Evolutionary conservation across 768 basidiomycete species (phyloP).

Genomic region (Mycena galericulata): DNA sequence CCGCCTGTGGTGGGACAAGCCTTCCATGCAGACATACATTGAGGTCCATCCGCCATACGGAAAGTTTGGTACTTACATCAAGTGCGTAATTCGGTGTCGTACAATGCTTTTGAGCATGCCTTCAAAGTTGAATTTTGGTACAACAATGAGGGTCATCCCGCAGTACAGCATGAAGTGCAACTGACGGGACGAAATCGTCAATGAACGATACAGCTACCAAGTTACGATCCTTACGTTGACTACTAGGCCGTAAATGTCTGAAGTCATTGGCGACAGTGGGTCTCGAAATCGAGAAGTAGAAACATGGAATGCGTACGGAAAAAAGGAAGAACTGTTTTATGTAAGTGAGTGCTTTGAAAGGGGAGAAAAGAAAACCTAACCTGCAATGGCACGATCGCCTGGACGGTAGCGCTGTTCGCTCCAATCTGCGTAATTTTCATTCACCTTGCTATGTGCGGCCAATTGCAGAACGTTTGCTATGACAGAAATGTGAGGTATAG

Average conservation of each 20-base stretch:
- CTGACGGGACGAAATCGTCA: slow-evolving; percentile 44
- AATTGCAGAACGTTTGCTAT: slow-evolving; percentile 75
- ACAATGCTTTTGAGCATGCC: slow-evolving; percentile 73
- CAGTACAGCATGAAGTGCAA: slow-evolving; percentile 68
- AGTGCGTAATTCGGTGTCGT: slow-evolving; percentile 66
- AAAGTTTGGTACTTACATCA: slow-evolving; percentile 50
- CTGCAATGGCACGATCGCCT: slow-evolving; percentile 71
- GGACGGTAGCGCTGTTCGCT: slow-evolving; percentile 66
- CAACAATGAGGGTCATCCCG: slow-evolving; percentile 64
- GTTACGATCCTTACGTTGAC: slow-evolving; percentile 57
- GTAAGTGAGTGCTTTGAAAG: neutral
- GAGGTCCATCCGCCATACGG: neutral
- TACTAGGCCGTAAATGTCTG: slow-evolving; percentile 76
- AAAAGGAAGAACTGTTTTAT: slow-evolving; percentile 62
- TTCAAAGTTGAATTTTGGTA: slow-evolving; percentile 72
- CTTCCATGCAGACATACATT: slow-evolving; percentile 41
- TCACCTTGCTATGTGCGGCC: slow-evolving; percentile 63
- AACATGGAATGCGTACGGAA: slow-evolving; percentile 60
- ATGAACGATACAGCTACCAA: neutral
- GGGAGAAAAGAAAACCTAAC: slow-evolving; percentile 47
- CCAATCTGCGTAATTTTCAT: slow-evolving; percentile 56
- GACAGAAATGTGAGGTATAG: slow-evolving; percentile 68
- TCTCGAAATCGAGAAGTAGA: neutral
- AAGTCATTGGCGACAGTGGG: slow-evolving; percentile 16
- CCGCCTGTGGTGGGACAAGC: slow-evolving; percentile 68